These are phyloP conservation scores for Alternaria rosae DNA, from an alignment of 2,329 filamentous ascomycete species.

Conservation along the genomic window DNA sequence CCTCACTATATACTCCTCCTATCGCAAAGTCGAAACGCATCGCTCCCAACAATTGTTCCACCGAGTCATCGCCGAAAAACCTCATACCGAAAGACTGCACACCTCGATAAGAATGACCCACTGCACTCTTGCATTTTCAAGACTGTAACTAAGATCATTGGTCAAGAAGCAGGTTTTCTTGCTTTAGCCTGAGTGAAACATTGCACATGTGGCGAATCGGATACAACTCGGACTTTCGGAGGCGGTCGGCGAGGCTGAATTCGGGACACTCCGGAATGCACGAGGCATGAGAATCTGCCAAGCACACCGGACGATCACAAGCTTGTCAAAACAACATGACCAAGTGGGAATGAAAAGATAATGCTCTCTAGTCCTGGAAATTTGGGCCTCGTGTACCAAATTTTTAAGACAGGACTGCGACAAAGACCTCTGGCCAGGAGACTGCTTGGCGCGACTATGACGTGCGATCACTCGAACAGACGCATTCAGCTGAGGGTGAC, in stretches of 20 bases:
- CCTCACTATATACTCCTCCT: neutral
- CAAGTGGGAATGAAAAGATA: neutral
- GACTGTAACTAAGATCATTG: neutral
- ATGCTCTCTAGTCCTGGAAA: neutral
- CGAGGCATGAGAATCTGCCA: neutral
- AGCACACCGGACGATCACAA: neutral
- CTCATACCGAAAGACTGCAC: neutral
- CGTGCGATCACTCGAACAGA: neutral
- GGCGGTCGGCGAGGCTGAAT: slow-evolving; percentile 9
- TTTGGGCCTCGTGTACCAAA: neutral
- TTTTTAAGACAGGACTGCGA: no score
- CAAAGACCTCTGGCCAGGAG: neutral
- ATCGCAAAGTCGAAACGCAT: neutral
- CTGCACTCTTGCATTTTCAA: neutral
- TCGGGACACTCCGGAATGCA: slow-evolving; percentile 3
- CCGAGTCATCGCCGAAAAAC: slow-evolving; percentile 24
- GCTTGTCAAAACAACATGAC: neutral
- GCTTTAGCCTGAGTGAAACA: neutral
- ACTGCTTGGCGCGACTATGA: neutral
- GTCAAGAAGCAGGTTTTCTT: neutral
- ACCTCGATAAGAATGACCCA: neutral
- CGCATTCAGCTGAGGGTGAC: neutral
- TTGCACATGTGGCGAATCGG: slow-evolving; percentile 8
- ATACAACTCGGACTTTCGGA: slow-evolving; percentile 16
- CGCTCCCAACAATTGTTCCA: slow-evolving; percentile 2